phyloP scores from a whole-genome alignment of 495 filamentous ascomycete species.

The Hyphodiscus hymeniophilus region DNA sequence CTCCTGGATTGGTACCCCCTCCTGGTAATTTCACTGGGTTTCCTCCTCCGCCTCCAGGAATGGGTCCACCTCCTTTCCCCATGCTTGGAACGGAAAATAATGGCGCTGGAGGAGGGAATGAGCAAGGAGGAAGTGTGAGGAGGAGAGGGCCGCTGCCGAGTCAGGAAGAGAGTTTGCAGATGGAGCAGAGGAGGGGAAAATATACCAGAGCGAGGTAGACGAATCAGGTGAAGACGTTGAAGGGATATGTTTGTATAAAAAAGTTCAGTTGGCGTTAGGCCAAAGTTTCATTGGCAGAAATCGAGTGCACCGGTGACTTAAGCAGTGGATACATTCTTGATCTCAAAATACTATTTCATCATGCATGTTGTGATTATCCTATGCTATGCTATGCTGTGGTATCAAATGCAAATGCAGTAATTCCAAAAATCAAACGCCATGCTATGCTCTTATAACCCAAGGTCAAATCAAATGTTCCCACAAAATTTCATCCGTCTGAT shows the following conservation, averaged over 20 bases:
- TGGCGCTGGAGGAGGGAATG: constrained; percentile 4
- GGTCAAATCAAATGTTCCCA: neutral
- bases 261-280: neutral
- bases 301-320: too few species aligned
- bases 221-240: too few species aligned
- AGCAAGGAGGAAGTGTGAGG: constrained; percentile 26
- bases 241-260: constrained; percentile 1
- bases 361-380: neutral
- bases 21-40: constrained; percentile 12
- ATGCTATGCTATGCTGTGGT: neutral
- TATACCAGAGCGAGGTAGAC: constrained; percentile 45
- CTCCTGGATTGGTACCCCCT: constrained; percentile 37
- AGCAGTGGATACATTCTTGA: too few species aligned
- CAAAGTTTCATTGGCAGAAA: neutral
- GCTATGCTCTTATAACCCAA: constrained; percentile 4
- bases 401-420: neutral
- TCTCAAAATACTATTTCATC: neutral
- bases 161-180: constrained; percentile 71
- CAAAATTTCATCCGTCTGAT: neutral
- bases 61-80: constrained; percentile 5
- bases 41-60: constrained; percentile 14
- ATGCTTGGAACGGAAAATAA: constrained; percentile 12
- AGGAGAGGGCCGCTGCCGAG: constrained; percentile 65
- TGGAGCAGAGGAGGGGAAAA: constrained; percentile 62
- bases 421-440: constrained; percentile 4